Evolutionary conservation across 2,329 filamentous ascomycete genomes (phyloP).

Genomic region (Rutstroemia sp.): DNA sequence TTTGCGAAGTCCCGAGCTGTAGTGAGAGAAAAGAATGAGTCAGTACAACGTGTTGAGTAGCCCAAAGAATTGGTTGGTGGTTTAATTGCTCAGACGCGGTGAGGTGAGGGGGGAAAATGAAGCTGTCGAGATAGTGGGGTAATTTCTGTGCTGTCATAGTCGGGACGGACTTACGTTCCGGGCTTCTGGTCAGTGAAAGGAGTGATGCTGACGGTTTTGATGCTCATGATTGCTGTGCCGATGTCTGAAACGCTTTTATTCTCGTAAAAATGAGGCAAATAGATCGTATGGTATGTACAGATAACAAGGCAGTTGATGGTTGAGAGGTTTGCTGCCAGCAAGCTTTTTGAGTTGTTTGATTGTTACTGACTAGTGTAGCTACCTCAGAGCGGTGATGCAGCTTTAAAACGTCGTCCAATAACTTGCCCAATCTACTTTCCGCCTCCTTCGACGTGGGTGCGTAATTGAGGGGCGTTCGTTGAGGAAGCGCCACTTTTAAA

Average conservation of each 20-base stretch:
- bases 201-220: conserved; percentile 73
- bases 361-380: background rate
- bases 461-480: background rate
- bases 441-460: background rate
- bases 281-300: background rate
- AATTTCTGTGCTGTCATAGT: conserved; percentile 5
- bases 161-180: conserved; percentile 71
- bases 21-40: conserved; percentile 17
- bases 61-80: background rate
- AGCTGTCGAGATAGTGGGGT: conserved; percentile 11
- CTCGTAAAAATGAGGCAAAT: background rate
- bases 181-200: conserved; percentile 96
- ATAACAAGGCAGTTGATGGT: background rate
- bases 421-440: background rate
- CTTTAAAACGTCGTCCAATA: background rate
- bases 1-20: conserved; percentile 92
- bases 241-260: background rate
- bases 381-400: background rate
- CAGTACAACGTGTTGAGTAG: background rate
- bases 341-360: background rate
- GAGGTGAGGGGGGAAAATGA: background rate
- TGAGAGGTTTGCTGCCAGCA: background rate
- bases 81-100: background rate
- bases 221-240: conserved; percentile 50
- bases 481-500: background rate